Conservation (phyloP, 129 eudicot genomes). For the Artemisia argyi region DNA sequence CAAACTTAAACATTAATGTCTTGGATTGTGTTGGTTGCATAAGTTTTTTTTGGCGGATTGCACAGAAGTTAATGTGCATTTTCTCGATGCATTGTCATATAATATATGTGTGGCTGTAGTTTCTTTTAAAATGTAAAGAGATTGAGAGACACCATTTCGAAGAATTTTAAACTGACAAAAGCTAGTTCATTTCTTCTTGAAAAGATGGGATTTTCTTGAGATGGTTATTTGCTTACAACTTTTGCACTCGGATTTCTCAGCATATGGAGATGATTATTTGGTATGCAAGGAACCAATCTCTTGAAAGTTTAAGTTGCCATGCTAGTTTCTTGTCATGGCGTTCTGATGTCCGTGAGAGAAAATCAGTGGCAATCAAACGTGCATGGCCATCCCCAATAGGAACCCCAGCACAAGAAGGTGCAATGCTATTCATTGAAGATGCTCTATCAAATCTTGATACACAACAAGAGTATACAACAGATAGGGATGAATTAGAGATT, state of each 20-base stretch:
- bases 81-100: too few relatives aligned
- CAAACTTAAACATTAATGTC: too few relatives aligned
- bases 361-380: slow-evolving; percentile 60
- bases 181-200: too few relatives aligned
- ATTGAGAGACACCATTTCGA: too few relatives aligned
- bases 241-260: slow-evolving; percentile 40
- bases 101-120: too few relatives aligned
- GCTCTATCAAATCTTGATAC: slow-evolving; percentile 82
- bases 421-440: slow-evolving; percentile 82
- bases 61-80: too few relatives aligned
- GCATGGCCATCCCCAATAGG: slow-evolving; percentile 86
- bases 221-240: not conserved
- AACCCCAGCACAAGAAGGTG: slow-evolving; percentile 32
- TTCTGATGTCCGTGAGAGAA: slow-evolving; percentile 51
- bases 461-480: slow-evolving; percentile 44
- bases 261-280: slow-evolving; percentile 91
- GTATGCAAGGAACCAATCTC: slow-evolving; percentile 73
- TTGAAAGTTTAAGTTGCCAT: slow-evolving; percentile 59
- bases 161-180: too few relatives aligned
- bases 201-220: not conserved
- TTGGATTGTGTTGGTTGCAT: too few relatives aligned
- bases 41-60: too few relatives aligned
- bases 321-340: slow-evolving; percentile 36
- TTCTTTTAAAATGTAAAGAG: too few relatives aligned
- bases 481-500: slow-evolving; percentile 53